Conservation (phyloP, 768 basidiomycete genomes). For the Crassisporium funariophilum region DNA sequence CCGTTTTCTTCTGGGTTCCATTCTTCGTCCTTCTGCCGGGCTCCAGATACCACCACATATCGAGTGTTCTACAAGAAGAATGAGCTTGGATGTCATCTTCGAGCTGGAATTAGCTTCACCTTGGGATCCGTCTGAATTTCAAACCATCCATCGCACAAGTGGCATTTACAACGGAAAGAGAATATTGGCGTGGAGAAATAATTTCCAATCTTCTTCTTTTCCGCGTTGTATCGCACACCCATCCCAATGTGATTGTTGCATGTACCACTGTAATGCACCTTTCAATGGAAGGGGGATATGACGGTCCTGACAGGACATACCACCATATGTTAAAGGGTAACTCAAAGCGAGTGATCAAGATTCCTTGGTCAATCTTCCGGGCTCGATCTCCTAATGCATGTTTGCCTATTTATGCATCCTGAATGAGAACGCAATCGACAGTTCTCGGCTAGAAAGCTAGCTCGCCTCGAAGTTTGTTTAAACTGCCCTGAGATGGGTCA, state of each 20-base stretch:
- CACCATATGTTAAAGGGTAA: slow-evolving; percentile 97
- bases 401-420: slow-evolving; percentile 58
- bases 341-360: slow-evolving; percentile 94
- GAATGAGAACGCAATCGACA: slow-evolving; percentile 11
- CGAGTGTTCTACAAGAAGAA: slow-evolving; percentile 92
- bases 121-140: slow-evolving; percentile 98
- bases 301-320: slow-evolving; percentile 43
- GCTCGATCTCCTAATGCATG: slow-evolving; percentile 94
- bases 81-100: too few species aligned
- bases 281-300: not conserved
- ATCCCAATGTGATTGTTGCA: slow-evolving; percentile 98
- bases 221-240: slow-evolving; percentile 99
- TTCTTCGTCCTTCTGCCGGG: slow-evolving; percentile 92
- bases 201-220: slow-evolving; percentile 94
- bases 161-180: slow-evolving; percentile 97
- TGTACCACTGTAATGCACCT: slow-evolving; percentile 61
- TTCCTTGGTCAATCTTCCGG: slow-evolving; percentile 93
- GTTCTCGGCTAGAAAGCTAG: slow-evolving; percentile 1
- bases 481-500: slow-evolving; percentile 61
- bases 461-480: slow-evolving; percentile 72
- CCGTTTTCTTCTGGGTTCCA: slow-evolving; percentile 98
- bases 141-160: slow-evolving; percentile 95
- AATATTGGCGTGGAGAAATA: slow-evolving; percentile 96
- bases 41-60: slow-evolving; percentile 91
- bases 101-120: slow-evolving; percentile 55